Evolutionary conservation across 1,139 yeast species (phyloP).

Genomic region (Zygosaccharomyces pseudobailii): DNA sequence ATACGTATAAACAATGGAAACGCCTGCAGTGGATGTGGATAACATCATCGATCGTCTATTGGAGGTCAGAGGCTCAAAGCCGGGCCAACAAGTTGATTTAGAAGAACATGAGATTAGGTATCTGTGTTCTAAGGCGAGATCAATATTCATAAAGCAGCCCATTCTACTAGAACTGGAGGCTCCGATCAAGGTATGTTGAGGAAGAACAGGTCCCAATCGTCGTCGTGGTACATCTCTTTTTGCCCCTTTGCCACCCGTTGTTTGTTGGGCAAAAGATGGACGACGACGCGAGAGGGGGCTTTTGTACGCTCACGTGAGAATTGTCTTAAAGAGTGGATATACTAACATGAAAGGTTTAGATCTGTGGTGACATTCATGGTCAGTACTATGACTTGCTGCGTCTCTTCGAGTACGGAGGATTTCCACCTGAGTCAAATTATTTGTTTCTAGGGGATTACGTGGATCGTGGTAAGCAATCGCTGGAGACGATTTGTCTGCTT

Average conservation of each 20-base stretch:
- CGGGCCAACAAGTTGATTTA: slow-evolving; percentile 93
- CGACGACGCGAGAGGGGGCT: background rate
- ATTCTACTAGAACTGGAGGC: slow-evolving; percentile 93
- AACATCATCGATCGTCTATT: slow-evolving; percentile 93
- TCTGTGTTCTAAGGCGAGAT: slow-evolving; percentile 96
- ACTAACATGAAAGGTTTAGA: slow-evolving; percentile 26
- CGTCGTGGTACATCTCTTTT: slow-evolving; percentile 1
- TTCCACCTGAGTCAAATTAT: slow-evolving; percentile 98
- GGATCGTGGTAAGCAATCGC: slow-evolving; percentile 95
- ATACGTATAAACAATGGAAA: slow-evolving; percentile 29
- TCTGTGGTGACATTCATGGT: slow-evolving; percentile 94
- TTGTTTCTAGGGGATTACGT: slow-evolving; percentile 94
- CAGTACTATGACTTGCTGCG: slow-evolving; percentile 94
- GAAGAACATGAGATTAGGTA: slow-evolving; percentile 92
- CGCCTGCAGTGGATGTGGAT: slow-evolving; percentile 92
- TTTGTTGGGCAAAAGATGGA: slow-evolving; percentile 1
- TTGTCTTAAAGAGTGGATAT: background rate
- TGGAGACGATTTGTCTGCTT: slow-evolving; percentile 88
- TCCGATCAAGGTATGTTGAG: slow-evolving; percentile 72
- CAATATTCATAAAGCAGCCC: slow-evolving; percentile 96
- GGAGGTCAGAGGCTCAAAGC: slow-evolving; percentile 97
- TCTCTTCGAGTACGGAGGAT: slow-evolving; percentile 95
- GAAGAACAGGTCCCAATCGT: background rate
- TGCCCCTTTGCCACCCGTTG: slow-evolving; percentile 3
- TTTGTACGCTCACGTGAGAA: background rate